Conservation (phyloP, 2,329 filamentous ascomycete species). For the Cladosporium sp. region DNA sequence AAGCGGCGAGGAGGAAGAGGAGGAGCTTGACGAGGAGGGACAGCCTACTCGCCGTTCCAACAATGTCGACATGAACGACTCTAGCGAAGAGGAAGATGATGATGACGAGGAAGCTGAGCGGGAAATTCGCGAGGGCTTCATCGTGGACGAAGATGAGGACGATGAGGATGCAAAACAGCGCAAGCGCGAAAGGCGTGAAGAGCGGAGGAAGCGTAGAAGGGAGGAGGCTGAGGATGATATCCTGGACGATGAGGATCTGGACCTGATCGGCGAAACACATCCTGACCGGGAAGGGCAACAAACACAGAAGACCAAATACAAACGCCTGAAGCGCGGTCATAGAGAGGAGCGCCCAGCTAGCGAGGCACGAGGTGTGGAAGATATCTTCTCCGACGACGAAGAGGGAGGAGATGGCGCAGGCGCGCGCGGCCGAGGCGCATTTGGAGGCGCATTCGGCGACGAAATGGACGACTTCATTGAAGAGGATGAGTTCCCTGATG, state of each 20-base stretch:
- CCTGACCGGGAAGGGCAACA: conserved; percentile 65
- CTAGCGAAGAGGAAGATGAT: conserved; percentile 79
- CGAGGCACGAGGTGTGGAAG: conserved; percentile 70
- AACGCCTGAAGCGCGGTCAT: conserved; percentile 90
- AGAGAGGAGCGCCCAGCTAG: conserved; percentile 61
- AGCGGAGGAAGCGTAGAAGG: conserved; percentile 70
- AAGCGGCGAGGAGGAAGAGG: conserved; percentile 70
- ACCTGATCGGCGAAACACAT: conserved; percentile 82
- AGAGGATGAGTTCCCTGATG: conserved; percentile 86
- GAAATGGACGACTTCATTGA: conserved; percentile 94
- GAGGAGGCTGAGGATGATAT: conserved; percentile 77
- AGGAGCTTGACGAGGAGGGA: conserved; percentile 72
- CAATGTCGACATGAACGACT: conserved; percentile 64
- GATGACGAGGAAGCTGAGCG: conserved; percentile 84
- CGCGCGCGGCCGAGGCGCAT: conserved; percentile 35
- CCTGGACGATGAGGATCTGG: conserved; percentile 92
- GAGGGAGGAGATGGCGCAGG: conserved; percentile 55
- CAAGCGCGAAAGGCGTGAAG: conserved; percentile 57
- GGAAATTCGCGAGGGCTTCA: conserved; percentile 82
- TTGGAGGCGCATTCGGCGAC: conserved; percentile 56
- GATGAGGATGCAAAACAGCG: conserved; percentile 61
- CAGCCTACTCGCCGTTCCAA: conserved; percentile 28
- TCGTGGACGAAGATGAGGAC: conserved; percentile 84
- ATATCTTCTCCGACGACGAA: conserved; percentile 95
- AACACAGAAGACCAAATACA: conserved; percentile 79